Evolutionary conservation across 208 protist genomes (phyloP).

Genomic region (Tetramitus jugosus): DNA sequence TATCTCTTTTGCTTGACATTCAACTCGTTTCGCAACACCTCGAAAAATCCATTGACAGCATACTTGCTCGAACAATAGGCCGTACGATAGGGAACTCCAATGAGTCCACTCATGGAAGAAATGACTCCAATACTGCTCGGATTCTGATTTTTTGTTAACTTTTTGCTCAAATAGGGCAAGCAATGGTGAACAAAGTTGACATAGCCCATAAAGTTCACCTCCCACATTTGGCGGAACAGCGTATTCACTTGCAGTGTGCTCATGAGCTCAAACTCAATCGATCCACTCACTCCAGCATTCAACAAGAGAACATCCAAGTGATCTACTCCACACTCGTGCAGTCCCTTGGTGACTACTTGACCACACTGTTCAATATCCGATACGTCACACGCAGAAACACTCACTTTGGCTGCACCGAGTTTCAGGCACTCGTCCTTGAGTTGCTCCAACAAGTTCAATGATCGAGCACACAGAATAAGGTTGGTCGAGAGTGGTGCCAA

Average conservation of each 20-base stretch:
- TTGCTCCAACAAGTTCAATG: neutral
- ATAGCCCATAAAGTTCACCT: conserved; percentile 10
- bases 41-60: conserved; percentile 13
- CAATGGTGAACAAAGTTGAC: neutral
- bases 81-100: neutral
- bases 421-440: neutral
- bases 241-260: neutral
- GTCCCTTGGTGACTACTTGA: neutral
- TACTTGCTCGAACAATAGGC: neutral
- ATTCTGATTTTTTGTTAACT: neutral
- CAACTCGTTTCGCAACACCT: neutral
- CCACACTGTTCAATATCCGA: neutral
- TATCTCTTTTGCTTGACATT: neutral
- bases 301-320: neutral
- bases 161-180: neutral
- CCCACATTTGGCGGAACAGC: neutral
- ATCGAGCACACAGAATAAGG: neutral
- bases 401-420: neutral
- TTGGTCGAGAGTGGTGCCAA: neutral
- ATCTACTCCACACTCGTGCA: too few species aligned
- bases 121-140: neutral
- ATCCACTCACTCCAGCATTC: conserved; percentile 7
- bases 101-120: neutral
- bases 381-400: neutral
- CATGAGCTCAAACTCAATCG: neutral